Base-by-base conservation (phyloP, 257 asterid species). In the Datura wrightii region DNA sequence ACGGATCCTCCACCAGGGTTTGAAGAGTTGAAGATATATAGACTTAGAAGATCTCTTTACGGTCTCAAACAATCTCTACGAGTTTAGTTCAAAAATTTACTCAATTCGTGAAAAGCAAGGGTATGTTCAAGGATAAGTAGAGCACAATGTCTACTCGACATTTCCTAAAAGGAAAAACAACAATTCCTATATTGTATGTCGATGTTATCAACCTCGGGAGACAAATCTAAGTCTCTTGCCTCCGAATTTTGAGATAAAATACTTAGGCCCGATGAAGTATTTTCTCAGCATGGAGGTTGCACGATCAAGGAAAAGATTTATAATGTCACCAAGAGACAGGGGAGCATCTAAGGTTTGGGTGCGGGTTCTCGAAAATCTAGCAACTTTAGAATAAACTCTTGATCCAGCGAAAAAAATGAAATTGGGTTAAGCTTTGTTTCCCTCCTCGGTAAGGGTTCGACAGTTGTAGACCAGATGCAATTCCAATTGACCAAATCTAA, bases 131-230 rank as follows among this genome's bases (percentile, higher is more conserved):
- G 31, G 82, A 76, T 84, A 83, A 55, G 78, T 46, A 18, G 7
- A 72, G 63, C 48, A 86, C 63, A 62, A 71, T 82, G 52, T 66
- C 37, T 74, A 48, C 10, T 5, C 62, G 37, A n/a, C 55, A 71
- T 18, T 71, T 55, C 42, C 37, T 5, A 41, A 3, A 42, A 8
- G 37, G 39, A 24, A 86, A 82, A 74, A 52, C 78, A 24, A 15
- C 42, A 8, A 6, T 82, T 15, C 36, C 82, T 6, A 74, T 82
- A 59, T 52, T 74, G 24, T 86, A 74, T 52, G 80, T 46, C 4
- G 84, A 66, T 5, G 55, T 67, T 16, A 80, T 79, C 1, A 39
- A 79, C 5, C 65, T 79, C 5, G 67, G 66, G 19, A 36, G 4
- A 5, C 10, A 10, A 18, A 24, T 11, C 56, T 79, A 5, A 66